Percentiles rank a stretch among this genome's conserved stretches.
Evolutionary conservation across 768 basidiomycete species (phyloP).

Genomic region (Amanita jacksonii): DNA sequence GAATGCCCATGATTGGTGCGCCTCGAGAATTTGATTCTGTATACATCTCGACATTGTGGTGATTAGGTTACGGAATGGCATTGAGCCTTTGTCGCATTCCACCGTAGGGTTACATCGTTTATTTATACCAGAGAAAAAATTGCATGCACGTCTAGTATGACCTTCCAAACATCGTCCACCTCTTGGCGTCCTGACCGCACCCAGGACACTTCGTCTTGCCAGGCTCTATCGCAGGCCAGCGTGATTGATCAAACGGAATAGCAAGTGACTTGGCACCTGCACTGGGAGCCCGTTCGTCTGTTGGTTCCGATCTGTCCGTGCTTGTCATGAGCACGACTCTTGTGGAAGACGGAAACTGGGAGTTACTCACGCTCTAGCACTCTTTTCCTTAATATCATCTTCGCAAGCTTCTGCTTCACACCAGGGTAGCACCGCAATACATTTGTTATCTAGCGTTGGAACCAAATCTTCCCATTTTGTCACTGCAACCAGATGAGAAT

Average conservation of each 20-base stretch:
- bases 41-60: no score
- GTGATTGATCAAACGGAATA: conserved; percentile 90
- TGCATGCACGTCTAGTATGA: conserved; percentile 75
- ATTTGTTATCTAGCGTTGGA: conserved; percentile 82
- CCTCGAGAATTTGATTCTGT: no score
- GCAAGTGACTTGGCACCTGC: conserved; percentile 96
- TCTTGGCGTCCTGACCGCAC: conserved; percentile 82
- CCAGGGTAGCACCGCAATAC: conserved; percentile 88
- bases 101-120: no score
- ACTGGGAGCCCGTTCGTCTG: conserved; percentile 92
- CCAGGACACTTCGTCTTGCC: conserved; percentile 87
- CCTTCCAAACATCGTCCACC: conserved; percentile 96
- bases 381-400: conserved; percentile 96
- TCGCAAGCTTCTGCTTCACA: conserved; percentile 91
- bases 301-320: conserved; percentile 80
- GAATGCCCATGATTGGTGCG: no score
- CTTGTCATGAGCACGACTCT: no score
- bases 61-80: no score
- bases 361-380: conserved; percentile 64
- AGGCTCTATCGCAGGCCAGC: conserved; percentile 69
- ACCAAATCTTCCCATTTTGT: conserved; percentile 91
- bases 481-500: conserved; percentile 59
- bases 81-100: no score
- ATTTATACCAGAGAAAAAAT: no score
- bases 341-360: no score